These are phyloP conservation scores for Lichtheimia hyalospora DNA, from an alignment of 371 early-diverging fungal genomes.

Conservation along the genomic window DNA sequence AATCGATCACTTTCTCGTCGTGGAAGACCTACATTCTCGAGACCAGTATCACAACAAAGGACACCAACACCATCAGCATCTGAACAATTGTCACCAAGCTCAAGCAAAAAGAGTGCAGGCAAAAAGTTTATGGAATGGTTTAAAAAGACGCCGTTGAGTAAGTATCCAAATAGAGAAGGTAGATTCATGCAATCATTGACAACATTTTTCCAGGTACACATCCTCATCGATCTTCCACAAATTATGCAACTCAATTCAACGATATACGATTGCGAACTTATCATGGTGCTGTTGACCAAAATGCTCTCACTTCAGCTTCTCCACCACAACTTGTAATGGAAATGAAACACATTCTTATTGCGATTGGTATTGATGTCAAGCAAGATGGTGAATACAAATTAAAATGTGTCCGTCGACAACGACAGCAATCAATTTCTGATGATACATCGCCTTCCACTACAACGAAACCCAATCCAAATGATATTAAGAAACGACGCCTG, in stretches of 20 bases:
- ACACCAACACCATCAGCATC: constrained; percentile 29
- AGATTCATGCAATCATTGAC: too few relatives aligned
- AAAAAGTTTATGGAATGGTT: constrained; percentile 74
- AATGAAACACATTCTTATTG: constrained; percentile 59
- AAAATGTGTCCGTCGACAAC: constrained; percentile 58
- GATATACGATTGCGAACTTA: constrained; percentile 69
- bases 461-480: neutral
- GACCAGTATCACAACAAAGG: neutral
- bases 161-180: constrained; percentile 5
- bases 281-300: constrained; percentile 79
- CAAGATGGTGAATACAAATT: constrained; percentile 74
- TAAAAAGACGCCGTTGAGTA: constrained; percentile 64
- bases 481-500: constrained; percentile 15
- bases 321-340: constrained; percentile 71
- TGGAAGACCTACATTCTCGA: too few relatives aligned
- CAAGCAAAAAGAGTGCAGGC: constrained; percentile 46
- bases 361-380: constrained; percentile 71
- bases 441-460: constrained; percentile 1
- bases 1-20: neutral
- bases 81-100: constrained; percentile 36
- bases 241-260: constrained; percentile 13
- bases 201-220: neutral
- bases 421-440: constrained; percentile 30
- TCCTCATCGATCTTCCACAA: neutral
- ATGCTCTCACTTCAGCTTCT: constrained; percentile 69